These are phyloP conservation scores for Leccinum sublutescens DNA, from an alignment of 768 basidiomycete genomes.

Conservation along the genomic window DNA sequence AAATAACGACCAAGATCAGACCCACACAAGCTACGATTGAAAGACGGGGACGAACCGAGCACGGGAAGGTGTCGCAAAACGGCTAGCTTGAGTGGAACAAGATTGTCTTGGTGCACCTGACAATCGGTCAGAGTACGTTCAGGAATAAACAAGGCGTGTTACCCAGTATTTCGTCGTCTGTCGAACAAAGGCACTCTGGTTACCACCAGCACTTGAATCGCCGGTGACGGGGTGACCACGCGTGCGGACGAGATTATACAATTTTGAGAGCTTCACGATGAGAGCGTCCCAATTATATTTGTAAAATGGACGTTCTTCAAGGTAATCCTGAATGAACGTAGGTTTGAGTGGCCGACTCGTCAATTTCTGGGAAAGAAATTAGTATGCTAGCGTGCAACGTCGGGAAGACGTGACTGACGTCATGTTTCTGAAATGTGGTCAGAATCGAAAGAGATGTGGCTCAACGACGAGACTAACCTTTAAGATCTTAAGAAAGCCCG, in stretches of 20 bases:
- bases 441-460: constrained; percentile 1
- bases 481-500: constrained; percentile 97
- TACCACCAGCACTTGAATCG: constrained; percentile 92
- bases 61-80: constrained; percentile 93
- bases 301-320: constrained; percentile 95
- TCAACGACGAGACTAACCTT: constrained; percentile 52
- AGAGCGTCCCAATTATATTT: constrained; percentile 95
- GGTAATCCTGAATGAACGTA: constrained; percentile 85
- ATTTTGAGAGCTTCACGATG: constrained; percentile 91
- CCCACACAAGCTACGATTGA: background rate
- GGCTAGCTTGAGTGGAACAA: constrained; percentile 89
- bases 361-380: constrained; percentile 69
- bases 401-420: constrained; percentile 47
- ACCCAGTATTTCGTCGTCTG: constrained; percentile 99
- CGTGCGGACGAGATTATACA: constrained; percentile 94
- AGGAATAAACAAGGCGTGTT: constrained; percentile 10
- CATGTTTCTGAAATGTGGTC: constrained; percentile 71
- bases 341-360: constrained; percentile 80
- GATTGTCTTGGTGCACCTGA: constrained; percentile 87
- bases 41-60: constrained; percentile 57
- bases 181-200: constrained; percentile 95
- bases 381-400: constrained; percentile 8
- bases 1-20: constrained; percentile 8
- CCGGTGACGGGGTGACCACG: constrained; percentile 93
- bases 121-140: constrained; percentile 2